These are phyloP conservation scores for Parastagonospora avenae DNA, from an alignment of 2,329 filamentous ascomycete species.

Conservation along the genomic window DNA sequence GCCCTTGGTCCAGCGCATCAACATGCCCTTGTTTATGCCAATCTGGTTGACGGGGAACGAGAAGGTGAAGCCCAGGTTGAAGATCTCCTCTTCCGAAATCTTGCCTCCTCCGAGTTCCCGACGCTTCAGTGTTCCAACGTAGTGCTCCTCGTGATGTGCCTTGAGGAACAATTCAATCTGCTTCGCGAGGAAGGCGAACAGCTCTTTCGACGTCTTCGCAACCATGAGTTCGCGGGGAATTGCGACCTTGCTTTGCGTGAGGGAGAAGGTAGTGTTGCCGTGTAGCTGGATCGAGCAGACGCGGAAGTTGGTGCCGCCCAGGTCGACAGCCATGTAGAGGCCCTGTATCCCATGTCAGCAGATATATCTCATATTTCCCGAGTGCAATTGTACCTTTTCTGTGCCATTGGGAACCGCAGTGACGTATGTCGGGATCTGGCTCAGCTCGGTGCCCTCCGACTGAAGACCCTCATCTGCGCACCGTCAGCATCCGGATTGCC, in stretches of 20 bases:
- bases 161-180: constrained; percentile 90
- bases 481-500: constrained; percentile 17
- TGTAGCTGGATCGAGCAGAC: constrained; percentile 95
- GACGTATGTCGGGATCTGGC: constrained; percentile 97
- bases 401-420: constrained; percentile 95
- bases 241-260: constrained; percentile 89
- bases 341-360: constrained; percentile 62
- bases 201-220: constrained; percentile 80
- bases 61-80: constrained; percentile 98
- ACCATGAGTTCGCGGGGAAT: constrained; percentile 92
- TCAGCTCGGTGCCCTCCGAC: constrained; percentile 79
- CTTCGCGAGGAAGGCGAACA: constrained; percentile 90
- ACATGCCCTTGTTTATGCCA: constrained; percentile 90
- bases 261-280: constrained; percentile 91
- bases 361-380: neutral
- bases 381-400: constrained; percentile 87
- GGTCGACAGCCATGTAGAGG: constrained; percentile 91
- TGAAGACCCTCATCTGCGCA: constrained; percentile 76
- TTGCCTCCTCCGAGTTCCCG: constrained; percentile 65
- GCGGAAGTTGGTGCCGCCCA: constrained; percentile 98
- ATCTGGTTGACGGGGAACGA: constrained; percentile 94
- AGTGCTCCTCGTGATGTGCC: constrained; percentile 86
- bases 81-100: constrained; percentile 72
- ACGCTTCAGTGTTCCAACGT: constrained; percentile 70
- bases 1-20: constrained; percentile 98